Evolutionary conservation across 2,329 filamentous ascomycete species (phyloP).

Genomic region (Drechmeria coniospora): DNA sequence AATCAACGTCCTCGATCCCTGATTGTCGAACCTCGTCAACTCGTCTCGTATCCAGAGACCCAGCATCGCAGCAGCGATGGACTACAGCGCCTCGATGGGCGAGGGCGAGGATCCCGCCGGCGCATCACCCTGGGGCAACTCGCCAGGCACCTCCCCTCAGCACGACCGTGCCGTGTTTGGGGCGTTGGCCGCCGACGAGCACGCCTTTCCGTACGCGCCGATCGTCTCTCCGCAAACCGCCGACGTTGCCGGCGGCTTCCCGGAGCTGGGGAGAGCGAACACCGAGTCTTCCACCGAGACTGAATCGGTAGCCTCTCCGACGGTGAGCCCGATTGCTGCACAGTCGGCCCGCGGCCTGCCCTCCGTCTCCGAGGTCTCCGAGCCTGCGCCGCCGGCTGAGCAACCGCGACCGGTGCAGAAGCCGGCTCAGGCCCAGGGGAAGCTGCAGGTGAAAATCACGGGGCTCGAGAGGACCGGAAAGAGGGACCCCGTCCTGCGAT

Average conservation of each 20-base stretch:
- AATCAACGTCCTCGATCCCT: no score
- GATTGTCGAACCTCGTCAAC: no score
- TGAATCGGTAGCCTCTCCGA: slow-evolving; percentile 19
- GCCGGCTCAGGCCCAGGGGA: slow-evolving; percentile 58
- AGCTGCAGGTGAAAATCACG: slow-evolving; percentile 88
- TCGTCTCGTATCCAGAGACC: no score
- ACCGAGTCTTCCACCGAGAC: slow-evolving; percentile 28
- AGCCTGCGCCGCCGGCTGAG: slow-evolving; percentile 7
- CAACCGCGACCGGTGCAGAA: slow-evolving; percentile 33
- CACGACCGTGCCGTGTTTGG: slow-evolving; percentile 28
- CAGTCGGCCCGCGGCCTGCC: slow-evolving; percentile 7
- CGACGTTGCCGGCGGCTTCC: slow-evolving; percentile 23
- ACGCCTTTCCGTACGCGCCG: slow-evolving; percentile 29
- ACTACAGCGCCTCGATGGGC: slow-evolving; percentile 40
- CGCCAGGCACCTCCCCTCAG: slow-evolving; percentile 34
- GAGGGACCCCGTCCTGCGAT: slow-evolving; percentile 87
- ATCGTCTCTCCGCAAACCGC: slow-evolving; percentile 27
- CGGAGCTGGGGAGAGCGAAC: slow-evolving; percentile 30
- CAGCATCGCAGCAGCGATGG: no score
- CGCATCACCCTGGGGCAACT: slow-evolving; percentile 40
- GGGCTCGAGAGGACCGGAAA: slow-evolving; percentile 83
- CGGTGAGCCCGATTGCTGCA: slow-evolving; percentile 5
- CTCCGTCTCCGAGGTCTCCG: slow-evolving; percentile 1
- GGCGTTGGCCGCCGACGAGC: slow-evolving; percentile 22
- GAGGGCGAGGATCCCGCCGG: slow-evolving; percentile 37